These are phyloP conservation scores for Isabelozyma gotoi DNA, from an alignment of 805 yeast species.

Conservation along the genomic window DNA sequence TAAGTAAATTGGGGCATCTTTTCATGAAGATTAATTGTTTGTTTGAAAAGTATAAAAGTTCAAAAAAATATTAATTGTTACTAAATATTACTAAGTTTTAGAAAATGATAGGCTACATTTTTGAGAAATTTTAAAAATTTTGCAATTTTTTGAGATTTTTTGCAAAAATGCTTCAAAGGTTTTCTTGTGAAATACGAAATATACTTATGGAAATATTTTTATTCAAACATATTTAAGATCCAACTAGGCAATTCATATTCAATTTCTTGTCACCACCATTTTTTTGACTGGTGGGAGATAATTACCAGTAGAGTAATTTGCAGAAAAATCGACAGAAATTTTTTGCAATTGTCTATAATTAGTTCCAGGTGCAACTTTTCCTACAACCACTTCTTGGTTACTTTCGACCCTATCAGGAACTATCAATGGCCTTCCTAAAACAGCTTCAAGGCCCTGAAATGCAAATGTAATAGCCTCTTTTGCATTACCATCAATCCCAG, in stretches of 20 bases:
- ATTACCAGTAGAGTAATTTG: conserved; percentile 13
- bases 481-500: conserved; percentile 8
- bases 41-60: too few relatives aligned
- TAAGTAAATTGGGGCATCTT: too few relatives aligned
- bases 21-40: too few relatives aligned
- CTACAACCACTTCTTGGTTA: conserved; percentile 14
- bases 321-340: conserved; percentile 10
- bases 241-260: neutral
- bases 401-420: conserved; percentile 20
- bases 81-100: too few relatives aligned
- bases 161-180: too few relatives aligned
- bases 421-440: conserved; percentile 17
- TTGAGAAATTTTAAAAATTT: too few relatives aligned
- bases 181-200: too few relatives aligned
- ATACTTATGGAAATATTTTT: too few relatives aligned
- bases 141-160: too few relatives aligned
- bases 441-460: conserved; percentile 19
- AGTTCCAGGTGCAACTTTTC: conserved; percentile 22
- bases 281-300: conserved; percentile 5
- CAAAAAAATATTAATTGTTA: too few relatives aligned
- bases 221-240: too few relatives aligned
- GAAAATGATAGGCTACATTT: too few relatives aligned
- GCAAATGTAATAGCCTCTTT: conserved; percentile 25
- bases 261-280: neutral
- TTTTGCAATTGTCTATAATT: conserved; percentile 16